Base-by-base conservation (phyloP, 208 protist genomes). In the Tritrichomonas musculus region DNA sequence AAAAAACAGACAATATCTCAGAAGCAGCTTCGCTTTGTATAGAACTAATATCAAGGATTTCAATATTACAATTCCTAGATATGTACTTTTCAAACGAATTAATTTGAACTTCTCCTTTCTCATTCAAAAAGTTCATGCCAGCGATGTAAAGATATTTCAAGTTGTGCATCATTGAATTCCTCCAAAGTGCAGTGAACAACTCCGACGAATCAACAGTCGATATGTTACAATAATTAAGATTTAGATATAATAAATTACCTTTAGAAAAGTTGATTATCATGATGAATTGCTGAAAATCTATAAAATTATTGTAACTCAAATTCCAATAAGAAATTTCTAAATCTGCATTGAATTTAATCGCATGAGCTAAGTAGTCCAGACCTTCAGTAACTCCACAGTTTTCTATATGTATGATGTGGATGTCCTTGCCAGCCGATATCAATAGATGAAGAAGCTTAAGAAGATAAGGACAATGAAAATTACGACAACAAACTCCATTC, bases 401-500 rank as follows among this genome's bases (percentile, higher is more conserved):
- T 41, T 82, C 73, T 20, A 82, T 47, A 50, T 82, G 73, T 50
- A 82, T 82, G 49, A 82, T 82, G 8, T 82, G 33, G n/a, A 82
- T 39, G n/a, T 44, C 41, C n/a, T 39, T 39, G 47, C 73, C 73
- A 30, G n/a, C 50, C 22, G 73, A 47, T 30, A 82, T 47, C 27
- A 82, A 41, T 20, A 20, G 73, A 20, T 13, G 8, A 82, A 82
- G 41, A 3, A 41, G 30, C 11, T 30, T 47, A 82, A 82, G 33
- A 47, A 39, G 20, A 47, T 82, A 33, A 30, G 73, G 73, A n/a
- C 73, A 41, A n/a, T 44, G 33, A 20, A 82, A 47, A 41, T 82
- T 39, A 8, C 41, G 41, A 39, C 73, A 82, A 17, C 73, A 82
- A 9, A 82, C 50, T 27, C 73, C 73, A 47, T 39, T 39, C 4